A percentile compares a stretch with the other conserved stretches of the same genome.
These are phyloP conservation scores for Amaranthus palmeri DNA, from an alignment of 148 eudicot species.

Conservation along the genomic window DNA sequence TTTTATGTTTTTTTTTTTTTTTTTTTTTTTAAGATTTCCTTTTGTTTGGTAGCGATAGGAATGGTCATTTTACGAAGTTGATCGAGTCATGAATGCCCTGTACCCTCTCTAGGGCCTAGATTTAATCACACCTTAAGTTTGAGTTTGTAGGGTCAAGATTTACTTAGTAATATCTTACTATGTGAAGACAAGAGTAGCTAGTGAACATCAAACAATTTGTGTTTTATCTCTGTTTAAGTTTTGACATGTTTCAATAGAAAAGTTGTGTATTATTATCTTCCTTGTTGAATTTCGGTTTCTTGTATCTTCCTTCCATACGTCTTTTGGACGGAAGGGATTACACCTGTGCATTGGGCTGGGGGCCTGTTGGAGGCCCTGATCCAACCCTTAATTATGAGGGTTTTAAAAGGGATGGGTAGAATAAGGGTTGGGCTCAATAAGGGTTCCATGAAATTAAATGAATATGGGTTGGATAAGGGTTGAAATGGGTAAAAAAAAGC, in stretches of 20 bases:
- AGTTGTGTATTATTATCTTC: too few relatives aligned
- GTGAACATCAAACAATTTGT: background rate
- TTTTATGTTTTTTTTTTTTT: conserved; percentile 5
- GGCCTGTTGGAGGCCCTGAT: too few relatives aligned
- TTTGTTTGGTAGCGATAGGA: background rate
- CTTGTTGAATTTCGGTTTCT: too few relatives aligned
- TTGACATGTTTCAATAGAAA: background rate
- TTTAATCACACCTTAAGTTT: background rate
- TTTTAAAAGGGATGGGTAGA: too few relatives aligned
- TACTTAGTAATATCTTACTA: background rate
- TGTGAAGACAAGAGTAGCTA: background rate
- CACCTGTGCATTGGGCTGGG: too few relatives aligned
- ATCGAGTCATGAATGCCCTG: background rate
- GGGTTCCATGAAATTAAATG: too few relatives aligned
- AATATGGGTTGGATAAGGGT: too few relatives aligned
- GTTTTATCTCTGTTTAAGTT: background rate
- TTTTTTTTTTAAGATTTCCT: background rate
- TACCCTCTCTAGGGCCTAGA: background rate
- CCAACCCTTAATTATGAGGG: too few relatives aligned
- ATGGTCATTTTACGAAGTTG: background rate
- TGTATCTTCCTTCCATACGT: background rate
- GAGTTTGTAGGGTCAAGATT: background rate
- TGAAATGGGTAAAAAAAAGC: too few relatives aligned
- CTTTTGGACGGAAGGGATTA: background rate
- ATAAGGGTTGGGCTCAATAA: too few relatives aligned